Conservation (phyloP, 306 rosid genomes). For the Fragaria iinumae region DNA sequence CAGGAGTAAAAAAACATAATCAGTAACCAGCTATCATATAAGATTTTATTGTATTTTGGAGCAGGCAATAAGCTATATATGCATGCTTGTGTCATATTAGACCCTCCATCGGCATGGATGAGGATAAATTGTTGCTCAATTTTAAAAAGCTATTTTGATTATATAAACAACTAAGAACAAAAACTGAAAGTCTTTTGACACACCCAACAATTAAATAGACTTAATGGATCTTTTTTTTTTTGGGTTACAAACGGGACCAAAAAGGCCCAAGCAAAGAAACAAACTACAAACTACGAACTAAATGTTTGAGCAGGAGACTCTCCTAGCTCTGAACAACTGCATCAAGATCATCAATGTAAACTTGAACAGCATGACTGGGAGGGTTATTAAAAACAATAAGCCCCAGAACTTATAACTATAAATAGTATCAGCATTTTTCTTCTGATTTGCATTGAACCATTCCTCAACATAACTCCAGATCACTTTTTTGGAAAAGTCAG, state of each 20-base stretch:
- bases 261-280: too few species aligned
- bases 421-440: too few species aligned
- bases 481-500: too few species aligned
- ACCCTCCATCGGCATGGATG: not conserved
- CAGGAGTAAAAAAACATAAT: constrained; percentile 1
- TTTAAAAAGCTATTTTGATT: not conserved
- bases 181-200: not conserved
- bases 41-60: not conserved
- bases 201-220: not conserved
- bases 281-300: too few species aligned
- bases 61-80: not conserved
- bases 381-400: too few species aligned
- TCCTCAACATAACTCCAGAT: too few species aligned
- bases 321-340: too few species aligned
- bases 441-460: too few species aligned
- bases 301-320: too few species aligned
- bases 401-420: not conserved
- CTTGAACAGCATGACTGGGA: too few species aligned
- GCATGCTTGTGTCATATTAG: not conserved
- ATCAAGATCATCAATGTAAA: too few species aligned
- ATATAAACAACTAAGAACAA: not conserved
- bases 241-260: too few species aligned
- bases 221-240: not conserved
- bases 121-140: not conserved
- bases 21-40: constrained; percentile 8